Conservation (phyloP, 306 rosid species). For the Gillenia trifoliata region DNA sequence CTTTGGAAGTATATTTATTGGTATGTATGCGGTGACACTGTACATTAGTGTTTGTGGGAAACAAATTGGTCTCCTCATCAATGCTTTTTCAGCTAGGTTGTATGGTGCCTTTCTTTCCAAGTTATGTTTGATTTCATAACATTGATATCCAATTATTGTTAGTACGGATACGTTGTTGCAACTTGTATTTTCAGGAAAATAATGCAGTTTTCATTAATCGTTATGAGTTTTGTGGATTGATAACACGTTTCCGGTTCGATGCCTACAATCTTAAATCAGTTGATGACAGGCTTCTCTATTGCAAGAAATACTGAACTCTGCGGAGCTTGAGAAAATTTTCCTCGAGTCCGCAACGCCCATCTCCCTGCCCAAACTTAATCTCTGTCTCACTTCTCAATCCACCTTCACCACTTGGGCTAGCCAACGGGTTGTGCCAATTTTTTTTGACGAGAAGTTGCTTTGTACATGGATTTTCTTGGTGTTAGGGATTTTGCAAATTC, state of each 20-base stretch:
- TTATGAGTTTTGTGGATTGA: neutral
- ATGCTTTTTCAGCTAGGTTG: slow-evolving; percentile 38
- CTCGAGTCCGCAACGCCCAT: too few relatives aligned
- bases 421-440: too few relatives aligned
- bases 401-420: too few relatives aligned
- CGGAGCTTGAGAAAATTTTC: too few relatives aligned
- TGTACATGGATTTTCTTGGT: neutral
- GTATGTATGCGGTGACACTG: slow-evolving; percentile 38
- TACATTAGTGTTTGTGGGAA: slow-evolving; percentile 47
- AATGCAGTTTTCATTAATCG: neutral
- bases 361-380: too few relatives aligned
- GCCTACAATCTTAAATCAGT: neutral
- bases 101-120: slow-evolving; percentile 29
- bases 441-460: too few relatives aligned
- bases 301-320: neutral
- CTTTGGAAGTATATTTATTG: slow-evolving; percentile 24
- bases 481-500: too few relatives aligned
- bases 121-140: slow-evolving; percentile 8
- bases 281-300: neutral
- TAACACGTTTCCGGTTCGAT: neutral
- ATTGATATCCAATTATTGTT: neutral
- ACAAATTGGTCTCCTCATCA: slow-evolving; percentile 39
- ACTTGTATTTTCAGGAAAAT: neutral
- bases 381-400: too few relatives aligned
- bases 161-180: neutral